Conservation (phyloP, 2,329 filamentous ascomycete species). For the Paraconiothyrium sp. region DNA sequence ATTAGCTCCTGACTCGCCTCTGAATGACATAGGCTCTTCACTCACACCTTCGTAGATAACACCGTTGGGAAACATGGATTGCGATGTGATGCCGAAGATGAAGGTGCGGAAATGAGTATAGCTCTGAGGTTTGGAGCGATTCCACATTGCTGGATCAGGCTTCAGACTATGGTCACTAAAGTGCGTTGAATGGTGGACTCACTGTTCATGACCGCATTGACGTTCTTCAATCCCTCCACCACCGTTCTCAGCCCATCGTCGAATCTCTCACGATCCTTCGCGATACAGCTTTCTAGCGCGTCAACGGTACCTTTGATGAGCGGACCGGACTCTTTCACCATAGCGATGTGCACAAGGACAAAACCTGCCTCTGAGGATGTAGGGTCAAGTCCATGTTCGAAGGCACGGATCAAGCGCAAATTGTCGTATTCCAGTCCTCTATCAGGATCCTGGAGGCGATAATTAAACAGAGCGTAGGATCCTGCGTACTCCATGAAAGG, state of each 20-base stretch:
- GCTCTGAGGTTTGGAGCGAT: constrained; percentile 80
- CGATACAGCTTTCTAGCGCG: constrained; percentile 65
- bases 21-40: constrained; percentile 79
- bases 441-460: constrained; percentile 65
- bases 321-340: constrained; percentile 86
- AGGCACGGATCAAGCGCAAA: constrained; percentile 87
- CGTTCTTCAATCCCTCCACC: constrained; percentile 70
- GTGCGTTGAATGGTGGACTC: constrained; percentile 35
- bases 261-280: constrained; percentile 63
- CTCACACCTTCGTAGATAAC: constrained; percentile 89
- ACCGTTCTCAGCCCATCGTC: constrained; percentile 63
- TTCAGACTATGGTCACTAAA: not conserved
- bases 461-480: constrained; percentile 71
- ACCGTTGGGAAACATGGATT: constrained; percentile 93
- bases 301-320: constrained; percentile 77
- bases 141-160: constrained; percentile 77
- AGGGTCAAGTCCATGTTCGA: constrained; percentile 88
- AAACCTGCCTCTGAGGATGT: constrained; percentile 92
- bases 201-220: constrained; percentile 83
- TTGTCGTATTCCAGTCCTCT: constrained; percentile 66
- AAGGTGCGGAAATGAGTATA: constrained; percentile 95
- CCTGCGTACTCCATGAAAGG: constrained; percentile 89
- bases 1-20: constrained; percentile 92
- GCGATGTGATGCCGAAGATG: constrained; percentile 94
- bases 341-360: constrained; percentile 94